These are phyloP conservation scores for Dictyostelium capitatum DNA, from an alignment of 78 protist genomes.

Conservation along the genomic window DNA sequence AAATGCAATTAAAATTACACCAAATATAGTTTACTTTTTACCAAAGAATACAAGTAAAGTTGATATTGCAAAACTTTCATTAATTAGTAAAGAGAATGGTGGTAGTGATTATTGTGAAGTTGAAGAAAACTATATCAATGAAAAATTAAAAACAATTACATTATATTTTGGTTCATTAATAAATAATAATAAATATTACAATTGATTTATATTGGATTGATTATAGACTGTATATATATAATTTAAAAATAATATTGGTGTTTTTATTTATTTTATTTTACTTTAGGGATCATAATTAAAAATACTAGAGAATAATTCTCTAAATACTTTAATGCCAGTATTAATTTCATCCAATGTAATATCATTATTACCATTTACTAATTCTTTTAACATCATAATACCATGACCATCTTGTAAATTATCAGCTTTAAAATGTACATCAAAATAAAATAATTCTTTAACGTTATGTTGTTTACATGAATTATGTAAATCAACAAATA, in stretches of 20 bases:
- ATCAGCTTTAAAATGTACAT: slow-evolving; percentile 13
- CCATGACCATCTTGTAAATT: background rate
- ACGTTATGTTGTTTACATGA: background rate
- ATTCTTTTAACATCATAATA: background rate
- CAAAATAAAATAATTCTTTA: background rate
- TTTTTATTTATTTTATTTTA: too few relatives aligned
- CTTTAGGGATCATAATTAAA: background rate
- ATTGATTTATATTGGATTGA: background rate
- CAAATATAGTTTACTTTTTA: slow-evolving; percentile 70
- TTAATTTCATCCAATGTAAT: slow-evolving; percentile 7
- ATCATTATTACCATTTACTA: background rate
- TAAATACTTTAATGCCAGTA: background rate
- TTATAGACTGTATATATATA: background rate
- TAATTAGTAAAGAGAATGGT: slow-evolving; percentile 26
- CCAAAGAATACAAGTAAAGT: slow-evolving; percentile 52
- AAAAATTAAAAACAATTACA: slow-evolving; percentile 52
- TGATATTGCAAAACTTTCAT: slow-evolving; percentile 38
- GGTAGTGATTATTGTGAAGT: slow-evolving; percentile 53
- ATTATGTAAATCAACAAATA: background rate
- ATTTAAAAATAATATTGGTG: too few relatives aligned
- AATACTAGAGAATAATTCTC: background rate
- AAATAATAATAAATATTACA: slow-evolving; percentile 9
- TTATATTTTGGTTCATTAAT: slow-evolving; percentile 58
- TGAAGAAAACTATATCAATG: slow-evolving; percentile 63
- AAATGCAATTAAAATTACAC: slow-evolving; percentile 37